These are phyloP conservation scores for Quercus phellos DNA, from an alignment of 331 rosid species.

Conservation along the genomic window DNA sequence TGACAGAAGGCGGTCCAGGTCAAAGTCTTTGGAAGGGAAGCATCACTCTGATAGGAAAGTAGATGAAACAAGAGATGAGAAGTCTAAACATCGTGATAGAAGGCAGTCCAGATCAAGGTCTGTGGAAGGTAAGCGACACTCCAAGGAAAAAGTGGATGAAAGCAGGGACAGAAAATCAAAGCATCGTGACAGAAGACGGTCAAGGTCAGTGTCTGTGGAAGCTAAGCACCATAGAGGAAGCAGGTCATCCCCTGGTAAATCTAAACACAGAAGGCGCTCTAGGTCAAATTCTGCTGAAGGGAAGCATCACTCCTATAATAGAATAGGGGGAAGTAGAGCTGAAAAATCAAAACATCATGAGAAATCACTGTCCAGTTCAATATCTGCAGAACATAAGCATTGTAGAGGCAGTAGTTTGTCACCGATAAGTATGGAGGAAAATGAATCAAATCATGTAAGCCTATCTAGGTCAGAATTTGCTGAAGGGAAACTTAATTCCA, in stretches of 20 bases:
- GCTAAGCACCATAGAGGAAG: constrained; percentile 39
- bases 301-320: constrained; percentile 33
- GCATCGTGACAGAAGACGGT: constrained; percentile 67
- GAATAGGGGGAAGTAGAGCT: constrained; percentile 37
- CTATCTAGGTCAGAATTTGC: constrained; percentile 37
- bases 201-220: constrained; percentile 63
- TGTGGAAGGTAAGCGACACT: constrained; percentile 51
- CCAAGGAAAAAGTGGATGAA: constrained; percentile 47
- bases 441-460: constrained; percentile 30
- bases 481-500: constrained; percentile 34
- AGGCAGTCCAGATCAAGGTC: constrained; percentile 67
- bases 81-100: constrained; percentile 40
- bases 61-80: constrained; percentile 38
- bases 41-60: constrained; percentile 36
- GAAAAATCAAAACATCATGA: constrained; percentile 45
- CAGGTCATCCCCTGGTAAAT: constrained; percentile 35
- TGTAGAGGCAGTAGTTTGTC: constrained; percentile 40
- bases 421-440: constrained; percentile 35
- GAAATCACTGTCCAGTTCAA: constrained; percentile 46
- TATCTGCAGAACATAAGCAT: constrained; percentile 35
- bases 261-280: constrained; percentile 35
- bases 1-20: constrained; percentile 68
- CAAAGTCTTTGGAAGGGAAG: constrained; percentile 64
- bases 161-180: constrained; percentile 54
- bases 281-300: constrained; percentile 58